phyloP scores from a whole-genome alignment of 2,329 filamentous ascomycete genomes.

The Leptographium wingfieldii region DNA sequence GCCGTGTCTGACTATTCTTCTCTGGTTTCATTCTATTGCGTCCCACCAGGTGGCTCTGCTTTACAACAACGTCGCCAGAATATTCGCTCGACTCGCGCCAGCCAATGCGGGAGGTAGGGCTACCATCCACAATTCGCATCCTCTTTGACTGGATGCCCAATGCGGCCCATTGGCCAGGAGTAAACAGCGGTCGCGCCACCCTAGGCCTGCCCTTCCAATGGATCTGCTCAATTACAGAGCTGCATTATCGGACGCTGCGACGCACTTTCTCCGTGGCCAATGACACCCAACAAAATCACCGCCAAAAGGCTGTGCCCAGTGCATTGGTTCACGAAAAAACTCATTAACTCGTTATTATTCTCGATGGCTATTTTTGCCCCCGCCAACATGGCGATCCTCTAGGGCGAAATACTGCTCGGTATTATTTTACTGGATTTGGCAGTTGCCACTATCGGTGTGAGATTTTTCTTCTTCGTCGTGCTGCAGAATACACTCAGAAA shows the following conservation, averaged over 20 bases:
- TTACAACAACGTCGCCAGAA: background rate
- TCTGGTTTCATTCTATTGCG: background rate
- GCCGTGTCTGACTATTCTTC: too few species aligned
- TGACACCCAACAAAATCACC: background rate
- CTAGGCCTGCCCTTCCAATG: background rate
- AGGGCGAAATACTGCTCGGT: background rate
- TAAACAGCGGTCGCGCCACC: background rate
- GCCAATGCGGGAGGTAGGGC: background rate
- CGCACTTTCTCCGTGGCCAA: background rate
- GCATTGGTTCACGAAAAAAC: background rate
- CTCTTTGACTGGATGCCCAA: background rate
- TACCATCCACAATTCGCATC: background rate
- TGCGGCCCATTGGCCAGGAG: background rate
- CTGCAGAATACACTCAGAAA: background rate
- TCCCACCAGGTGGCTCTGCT: background rate
- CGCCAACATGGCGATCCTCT: background rate
- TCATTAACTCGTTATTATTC: background rate
- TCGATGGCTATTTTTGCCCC: background rate
- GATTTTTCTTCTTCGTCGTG: background rate
- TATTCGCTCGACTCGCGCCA: background rate
- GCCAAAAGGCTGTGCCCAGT: background rate
- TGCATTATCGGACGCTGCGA: background rate
- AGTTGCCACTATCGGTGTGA: background rate
- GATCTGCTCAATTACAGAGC: background rate
- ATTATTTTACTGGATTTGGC: too few species aligned